Evolutionary conservation across 441 rosid genomes (phyloP), one percentile per base, ranked within the genome.

Genomic region (Theobroma grandiflorum): DNA sequence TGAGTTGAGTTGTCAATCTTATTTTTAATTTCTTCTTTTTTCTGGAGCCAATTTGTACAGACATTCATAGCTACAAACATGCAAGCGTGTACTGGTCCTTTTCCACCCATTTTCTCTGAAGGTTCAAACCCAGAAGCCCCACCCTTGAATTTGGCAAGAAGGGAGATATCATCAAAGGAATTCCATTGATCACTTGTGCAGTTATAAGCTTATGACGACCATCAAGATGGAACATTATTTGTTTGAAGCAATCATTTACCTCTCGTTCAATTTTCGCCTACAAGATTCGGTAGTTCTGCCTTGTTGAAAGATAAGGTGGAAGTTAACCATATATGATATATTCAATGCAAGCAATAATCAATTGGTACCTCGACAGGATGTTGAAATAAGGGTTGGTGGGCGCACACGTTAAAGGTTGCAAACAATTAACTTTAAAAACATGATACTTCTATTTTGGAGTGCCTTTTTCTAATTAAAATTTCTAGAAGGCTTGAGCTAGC

Each of bases 401-500:
- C n/a, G 74, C n/a, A 45, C 55, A n/a, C 31, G 40, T 26, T 69
- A 31, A 69, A 45, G 57, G 74, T 45, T 38, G 74, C 74, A 69
- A 69, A 45, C 7, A 26, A 18, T 3, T 65, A 31, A 40, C 20
- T 38, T 66, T 38, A 8, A 45, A 12, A 69, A 11, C 52, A 22
- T 69, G 55, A 16, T 45, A 62, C 8, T 20, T 6, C 11, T 50
- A 9, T 50, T 4, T 40, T n/a, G 40, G 5, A 8, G 43, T 15
- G n/a, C 45, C 68, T 35, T 63, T 31, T 26, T 35, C 2, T 26
- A 59, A 9, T 59, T 40, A 42, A 20, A 67, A n/a, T 31, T 26
- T 42, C 50, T 67, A n/a, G 72, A 67, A 67, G 49, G 33, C 71
- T 18, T 18, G 49, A 66, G 8, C 42, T 63, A 4, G 59, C 16